Evolutionary conservation across 768 basidiomycete species (phyloP), one percentile per base, ranked within the genome.

Genomic region (Lactifluus piperatus): DNA sequence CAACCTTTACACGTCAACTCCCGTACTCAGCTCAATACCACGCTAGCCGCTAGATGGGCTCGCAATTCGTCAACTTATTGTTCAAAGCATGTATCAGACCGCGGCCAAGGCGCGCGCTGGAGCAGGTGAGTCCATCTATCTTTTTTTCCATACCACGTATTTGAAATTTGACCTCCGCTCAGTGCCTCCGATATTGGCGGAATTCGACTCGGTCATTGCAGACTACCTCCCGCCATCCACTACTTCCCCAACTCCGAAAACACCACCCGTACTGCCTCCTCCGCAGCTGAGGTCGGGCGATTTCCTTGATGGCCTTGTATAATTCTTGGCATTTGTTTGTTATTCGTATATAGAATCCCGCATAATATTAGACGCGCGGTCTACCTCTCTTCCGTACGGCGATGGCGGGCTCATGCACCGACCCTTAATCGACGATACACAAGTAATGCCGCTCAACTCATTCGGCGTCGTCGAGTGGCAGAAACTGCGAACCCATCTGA

Each of bases 201-300:
- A 83, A 57, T 91, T 91, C 64, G 84, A 91, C 68, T 83, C 86
- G 6, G 71, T 92, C 52, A 76, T 91, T 50, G 80, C 81, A 2
- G 89, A 90, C 70, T 91, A 91, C 68, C 73, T 84, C 24, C 84
- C 82, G 20, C 62, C 74, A 10, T 24, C 72, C 6, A 29, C 62
- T 3, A 27, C 60, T 26, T 27, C 64, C 11, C 51, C 67, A 22
- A 20, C 65, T 34, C 55, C 66, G 7, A 60, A 56, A 20, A 27
- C 45, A 39, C 54, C 53, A 46, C 54, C 47, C 32, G 58, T 65
- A 47, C 58, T 63, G 37, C 51, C 66, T 39, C 51, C 66, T 39
- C 56, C 66, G 52, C 69, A 60, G 65, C 48, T 52, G 41, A 36
- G 30, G 5, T 51, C 51, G 48, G 16, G 14, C 18, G 57, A 63